These are phyloP conservation scores for Porpolomopsis calyptriformis DNA, from an alignment of 768 basidiomycete genomes.

Conservation along the genomic window DNA sequence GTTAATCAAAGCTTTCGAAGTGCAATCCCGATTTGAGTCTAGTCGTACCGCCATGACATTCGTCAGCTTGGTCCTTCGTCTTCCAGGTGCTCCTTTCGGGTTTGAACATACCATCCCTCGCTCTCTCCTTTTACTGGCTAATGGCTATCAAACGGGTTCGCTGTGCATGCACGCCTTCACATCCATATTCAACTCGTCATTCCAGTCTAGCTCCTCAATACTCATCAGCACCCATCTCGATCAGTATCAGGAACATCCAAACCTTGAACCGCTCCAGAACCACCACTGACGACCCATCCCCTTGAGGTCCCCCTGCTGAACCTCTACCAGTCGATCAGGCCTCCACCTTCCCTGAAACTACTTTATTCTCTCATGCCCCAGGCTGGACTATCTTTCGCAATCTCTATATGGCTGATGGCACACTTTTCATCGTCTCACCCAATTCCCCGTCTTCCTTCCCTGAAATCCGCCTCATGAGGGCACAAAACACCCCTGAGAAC, in stretches of 20 bases:
- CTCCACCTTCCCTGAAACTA: slow-evolving; percentile 37
- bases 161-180: slow-evolving; percentile 34
- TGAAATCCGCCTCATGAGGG: slow-evolving; percentile 45
- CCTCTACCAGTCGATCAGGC: slow-evolving; percentile 10
- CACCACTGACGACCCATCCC: slow-evolving; percentile 1
- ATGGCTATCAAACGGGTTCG: too few species aligned
- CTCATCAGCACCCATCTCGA: slow-evolving; percentile 16
- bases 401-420: slow-evolving; percentile 79
- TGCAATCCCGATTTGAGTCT: too few species aligned
- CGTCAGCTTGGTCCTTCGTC: too few species aligned
- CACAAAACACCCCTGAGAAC: slow-evolving; percentile 52
- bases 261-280: slow-evolving; percentile 2
- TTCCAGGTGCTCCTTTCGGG: too few species aligned
- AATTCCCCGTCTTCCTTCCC: slow-evolving; percentile 22
- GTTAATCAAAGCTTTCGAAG: too few species aligned
- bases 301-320: neutral
- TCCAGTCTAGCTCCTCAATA: slow-evolving; percentile 15
- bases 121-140: too few species aligned
- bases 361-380: slow-evolving; percentile 53
- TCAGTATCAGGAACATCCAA: too few species aligned
- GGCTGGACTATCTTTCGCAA: slow-evolving; percentile 83
- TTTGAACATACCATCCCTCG: too few species aligned
- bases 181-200: slow-evolving; percentile 17
- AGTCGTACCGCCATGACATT: too few species aligned
- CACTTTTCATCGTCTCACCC: slow-evolving; percentile 56